Evolutionary conservation across 176 grass and related monocot genomes (phyloP), one percentile per base, ranked within the genome.

Genomic region (Typha latifolia): DNA sequence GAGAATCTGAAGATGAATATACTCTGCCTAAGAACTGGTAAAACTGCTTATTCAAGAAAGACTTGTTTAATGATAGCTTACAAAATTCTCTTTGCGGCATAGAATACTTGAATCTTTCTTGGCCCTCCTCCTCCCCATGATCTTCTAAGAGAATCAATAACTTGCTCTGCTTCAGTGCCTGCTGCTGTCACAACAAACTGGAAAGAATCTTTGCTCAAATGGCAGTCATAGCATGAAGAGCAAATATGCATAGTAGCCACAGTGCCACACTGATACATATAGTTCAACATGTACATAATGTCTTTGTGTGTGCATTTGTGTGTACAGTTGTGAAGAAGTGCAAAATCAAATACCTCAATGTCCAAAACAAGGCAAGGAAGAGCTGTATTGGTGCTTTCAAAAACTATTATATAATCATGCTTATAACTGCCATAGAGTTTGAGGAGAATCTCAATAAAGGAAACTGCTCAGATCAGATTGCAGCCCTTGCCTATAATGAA

Each of bases 171-270:
- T 84, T 75, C 67, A 62, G 85, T 90, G 51, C 94, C 94, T 72
- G 89, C 81, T 73, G 94, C 89, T 57, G 89, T 90, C 80, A 97
- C 74, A 62, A 97, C 93, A 81, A 97, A 92, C 94, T 92, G 63
- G 49, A 86, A 84, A 68, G 66, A 47, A 14, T 9, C 77, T 73
- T 15, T 12, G 51, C 47, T 57, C 67, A 8, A 75, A 49, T 19
- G 51, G 32, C 62, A 19, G 57, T 74, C 56, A 13, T 12, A 68
- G 32, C 1, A 81, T 62, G 23, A 18, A 32, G 5, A 31, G 1
- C 0, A 37, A 37, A 43, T 9, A 43, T 43, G 9, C 0, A 43
- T 43, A 6, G 6, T 43, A 43, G 37, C 8, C 37, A 43, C 5
- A 43, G 8, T 43, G 37, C 8, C 37, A 43, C 0, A 43, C 37